Percentiles rank a stretch among this genome's conserved stretches.
phyloP scores from a whole-genome alignment of 1,284 basidiomycete species.

The Wolfiporia cocos region DNA sequence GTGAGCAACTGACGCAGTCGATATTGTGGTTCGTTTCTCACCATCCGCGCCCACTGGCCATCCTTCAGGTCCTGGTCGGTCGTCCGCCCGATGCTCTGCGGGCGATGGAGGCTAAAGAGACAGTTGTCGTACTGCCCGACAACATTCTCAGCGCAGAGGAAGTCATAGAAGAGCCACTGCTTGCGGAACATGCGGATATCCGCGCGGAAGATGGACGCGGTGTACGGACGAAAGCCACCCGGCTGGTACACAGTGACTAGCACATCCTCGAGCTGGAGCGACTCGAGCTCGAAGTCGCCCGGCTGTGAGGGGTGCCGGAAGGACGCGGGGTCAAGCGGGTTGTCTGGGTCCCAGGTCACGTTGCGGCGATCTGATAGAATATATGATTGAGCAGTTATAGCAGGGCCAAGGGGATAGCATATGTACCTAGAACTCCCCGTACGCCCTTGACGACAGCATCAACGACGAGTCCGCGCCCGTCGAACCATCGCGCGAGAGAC shows the following conservation, averaged over 20 bases:
- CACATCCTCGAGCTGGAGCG: slow-evolving; percentile 87
- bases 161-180: slow-evolving; percentile 95
- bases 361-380: slow-evolving; percentile 73
- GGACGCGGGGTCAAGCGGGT: slow-evolving; percentile 71
- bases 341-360: slow-evolving; percentile 81
- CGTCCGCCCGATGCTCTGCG: slow-evolving; percentile 92
- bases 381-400: neutral
- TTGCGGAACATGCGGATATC: slow-evolving; percentile 83
- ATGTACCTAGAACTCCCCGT: slow-evolving; percentile 83
- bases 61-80: slow-evolving; percentile 80
- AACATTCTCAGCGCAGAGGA: slow-evolving; percentile 87
- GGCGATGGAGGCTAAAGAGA: slow-evolving; percentile 93
- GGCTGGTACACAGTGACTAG: slow-evolving; percentile 96
- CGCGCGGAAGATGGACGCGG: slow-evolving; percentile 94
- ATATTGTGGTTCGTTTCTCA: too few species aligned
- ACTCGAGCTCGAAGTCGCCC: slow-evolving; percentile 92
- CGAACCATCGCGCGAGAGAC: slow-evolving; percentile 91
- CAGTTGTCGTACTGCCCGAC: slow-evolving; percentile 99
- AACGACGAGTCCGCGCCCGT: slow-evolving; percentile 91
- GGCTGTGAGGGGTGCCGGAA: slow-evolving; percentile 72
- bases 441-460: slow-evolving; percentile 93
- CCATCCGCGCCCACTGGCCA: slow-evolving; percentile 86
- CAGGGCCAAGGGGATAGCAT: neutral
- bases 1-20: too few species aligned
- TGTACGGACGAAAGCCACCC: slow-evolving; percentile 88